Conservation (phyloP, 2,329 filamentous ascomycete species). For the Neodidymelliopsis sp. region DNA sequence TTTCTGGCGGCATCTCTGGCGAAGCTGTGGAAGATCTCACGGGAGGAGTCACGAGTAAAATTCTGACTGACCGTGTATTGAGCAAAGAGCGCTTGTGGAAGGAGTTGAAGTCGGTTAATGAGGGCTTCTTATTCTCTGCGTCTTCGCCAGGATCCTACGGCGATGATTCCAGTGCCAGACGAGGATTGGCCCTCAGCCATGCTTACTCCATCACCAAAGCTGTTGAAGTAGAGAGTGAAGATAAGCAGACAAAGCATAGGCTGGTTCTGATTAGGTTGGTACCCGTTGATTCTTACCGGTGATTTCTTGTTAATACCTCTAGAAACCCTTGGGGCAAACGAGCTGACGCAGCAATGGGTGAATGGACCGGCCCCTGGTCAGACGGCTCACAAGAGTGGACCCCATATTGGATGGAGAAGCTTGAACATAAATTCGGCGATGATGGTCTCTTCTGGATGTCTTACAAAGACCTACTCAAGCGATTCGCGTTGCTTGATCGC, state of each 20-base stretch:
- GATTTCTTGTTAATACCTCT: neutral
- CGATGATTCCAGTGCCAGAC: conserved; percentile 64
- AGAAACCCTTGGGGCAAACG: conserved; percentile 83
- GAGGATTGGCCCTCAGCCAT: conserved; percentile 53
- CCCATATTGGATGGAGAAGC: conserved; percentile 74
- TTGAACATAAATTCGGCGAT: conserved; percentile 76
- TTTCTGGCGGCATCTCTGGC: conserved; percentile 72
- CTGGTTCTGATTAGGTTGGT: conserved; percentile 67
- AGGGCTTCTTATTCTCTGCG: conserved; percentile 78
- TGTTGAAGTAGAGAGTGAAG: conserved; percentile 59
- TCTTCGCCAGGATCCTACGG: conserved; percentile 62
- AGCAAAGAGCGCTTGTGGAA: conserved; percentile 85
- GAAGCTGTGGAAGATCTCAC: conserved; percentile 64
- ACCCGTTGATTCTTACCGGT: conserved; percentile 10
- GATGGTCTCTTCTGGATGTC: conserved; percentile 73
- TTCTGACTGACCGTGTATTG: conserved; percentile 72
- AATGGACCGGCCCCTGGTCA: conserved; percentile 82
- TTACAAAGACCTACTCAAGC: conserved; percentile 64
- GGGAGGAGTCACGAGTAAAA: conserved; percentile 73
- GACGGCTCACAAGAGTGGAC: conserved; percentile 88
- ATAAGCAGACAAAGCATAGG: conserved; percentile 49
- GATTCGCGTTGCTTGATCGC: conserved; percentile 65
- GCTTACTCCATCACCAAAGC: conserved; percentile 66
- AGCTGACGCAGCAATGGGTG: conserved; percentile 48
- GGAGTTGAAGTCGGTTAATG: conserved; percentile 75